phyloP scores from a whole-genome alignment of 163 green algal species.

The Chlorella variabilis region DNA sequence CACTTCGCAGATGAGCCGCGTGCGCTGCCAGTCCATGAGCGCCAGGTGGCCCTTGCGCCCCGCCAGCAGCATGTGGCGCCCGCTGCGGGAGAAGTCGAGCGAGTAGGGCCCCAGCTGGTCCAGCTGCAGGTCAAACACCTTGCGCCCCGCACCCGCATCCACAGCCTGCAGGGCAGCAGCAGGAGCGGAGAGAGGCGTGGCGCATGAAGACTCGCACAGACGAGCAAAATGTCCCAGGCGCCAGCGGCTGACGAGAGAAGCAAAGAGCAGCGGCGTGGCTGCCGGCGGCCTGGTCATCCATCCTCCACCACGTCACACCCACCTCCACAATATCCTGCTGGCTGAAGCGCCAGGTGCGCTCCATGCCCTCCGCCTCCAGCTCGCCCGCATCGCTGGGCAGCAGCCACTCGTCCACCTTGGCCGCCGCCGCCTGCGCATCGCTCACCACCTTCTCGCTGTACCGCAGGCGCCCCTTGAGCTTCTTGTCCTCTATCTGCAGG shows the following conservation, averaged over 20 bases:
- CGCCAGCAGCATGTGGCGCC: constrained; percentile 84
- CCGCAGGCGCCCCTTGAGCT: constrained; percentile 83
- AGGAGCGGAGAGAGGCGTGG: constrained; percentile 25
- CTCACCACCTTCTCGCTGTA: constrained; percentile 67
- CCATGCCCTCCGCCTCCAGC: constrained; percentile 91
- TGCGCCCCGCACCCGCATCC: constrained; percentile 72
- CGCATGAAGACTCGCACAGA: too few species aligned
- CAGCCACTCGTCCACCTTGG: constrained; percentile 85
- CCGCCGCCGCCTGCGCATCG: constrained; percentile 69
- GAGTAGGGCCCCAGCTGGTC: constrained; percentile 91
- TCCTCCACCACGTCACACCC: too few species aligned
- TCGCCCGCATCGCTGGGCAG: constrained; percentile 76
- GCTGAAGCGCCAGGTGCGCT: constrained; percentile 90
- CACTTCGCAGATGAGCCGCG: constrained; percentile 83
- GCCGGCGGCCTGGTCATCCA: too few species aligned
- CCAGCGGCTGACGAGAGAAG: too few species aligned
- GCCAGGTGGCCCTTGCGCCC: constrained; percentile 92
- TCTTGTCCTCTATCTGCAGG: constrained; percentile 77
- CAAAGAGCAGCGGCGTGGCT: too few species aligned
- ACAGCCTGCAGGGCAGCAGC: constrained; percentile 64
- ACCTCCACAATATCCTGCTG: constrained; percentile 78
- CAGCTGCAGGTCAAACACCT: constrained; percentile 91
- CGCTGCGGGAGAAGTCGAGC: constrained; percentile 84
- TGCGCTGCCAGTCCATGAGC: constrained; percentile 88
- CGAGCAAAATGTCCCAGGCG: too few species aligned